Evolutionary conservation across 2,329 filamentous ascomycete species (phyloP).

Genomic region (Aspergillus fumigatus): DNA sequence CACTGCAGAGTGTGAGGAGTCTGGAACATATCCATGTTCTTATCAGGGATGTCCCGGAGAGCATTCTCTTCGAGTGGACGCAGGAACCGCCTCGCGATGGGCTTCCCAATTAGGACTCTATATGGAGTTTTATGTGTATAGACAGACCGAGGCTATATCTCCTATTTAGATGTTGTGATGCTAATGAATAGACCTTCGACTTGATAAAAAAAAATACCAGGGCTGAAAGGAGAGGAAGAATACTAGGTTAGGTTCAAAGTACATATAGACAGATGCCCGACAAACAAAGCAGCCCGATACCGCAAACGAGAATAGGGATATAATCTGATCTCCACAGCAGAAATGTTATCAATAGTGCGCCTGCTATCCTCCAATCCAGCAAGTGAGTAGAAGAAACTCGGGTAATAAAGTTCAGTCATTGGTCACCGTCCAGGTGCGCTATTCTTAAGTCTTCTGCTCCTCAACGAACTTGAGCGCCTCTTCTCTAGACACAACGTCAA

Average conservation of each 20-base stretch:
- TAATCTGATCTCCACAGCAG: conserved; percentile 1
- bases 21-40: conserved; percentile 56
- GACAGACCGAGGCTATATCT: not conserved
- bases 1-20: conserved; percentile 56
- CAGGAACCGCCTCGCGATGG: conserved; percentile 20
- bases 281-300: not conserved
- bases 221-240: not conserved
- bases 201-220: not conserved
- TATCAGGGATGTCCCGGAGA: conserved; percentile 45
- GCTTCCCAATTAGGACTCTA: not conserved
- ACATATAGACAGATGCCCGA: conserved; percentile 3
- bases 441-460: conserved; percentile 57
- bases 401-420: not conserved
- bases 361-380: conserved; percentile 11
- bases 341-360: conserved; percentile 9
- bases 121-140: not conserved
- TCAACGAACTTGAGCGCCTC: conserved; percentile 93
- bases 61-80: conserved; percentile 43
- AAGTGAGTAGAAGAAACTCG: conserved; percentile 6
- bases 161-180: not conserved
- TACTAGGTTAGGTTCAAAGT: not conserved
- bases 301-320: not conserved
- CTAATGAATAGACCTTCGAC: not conserved
- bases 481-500: conserved; percentile 82
- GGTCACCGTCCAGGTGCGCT: not conserved